Percentiles rank a stretch among this genome's conserved stretches.
These are phyloP conservation scores for Cordia subcordata DNA, from an alignment of 257 asterid species.

Conservation along the genomic window DNA sequence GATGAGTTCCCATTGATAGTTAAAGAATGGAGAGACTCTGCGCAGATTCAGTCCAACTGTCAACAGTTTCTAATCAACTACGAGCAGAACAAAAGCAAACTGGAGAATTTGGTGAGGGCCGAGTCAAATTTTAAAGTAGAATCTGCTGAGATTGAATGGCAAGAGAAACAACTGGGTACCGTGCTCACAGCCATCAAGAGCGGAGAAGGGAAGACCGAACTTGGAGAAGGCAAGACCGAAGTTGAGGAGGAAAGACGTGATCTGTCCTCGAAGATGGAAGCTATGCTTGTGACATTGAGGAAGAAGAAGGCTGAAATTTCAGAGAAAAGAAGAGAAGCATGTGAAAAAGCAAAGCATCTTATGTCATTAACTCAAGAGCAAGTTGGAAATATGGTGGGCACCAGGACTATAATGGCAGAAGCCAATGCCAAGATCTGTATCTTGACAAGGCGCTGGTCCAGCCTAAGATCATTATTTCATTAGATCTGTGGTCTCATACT, in stretches of 20 bases:
- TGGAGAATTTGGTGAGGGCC: not conserved
- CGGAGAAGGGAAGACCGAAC: not conserved
- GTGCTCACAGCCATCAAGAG: not conserved
- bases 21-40: slow-evolving; percentile 10
- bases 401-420: not conserved
- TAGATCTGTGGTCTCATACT: not conserved
- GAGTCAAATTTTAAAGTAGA: not conserved
- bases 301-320: slow-evolving; percentile 3
- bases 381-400: slow-evolving; percentile 3
- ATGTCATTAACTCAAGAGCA: slow-evolving; percentile 10
- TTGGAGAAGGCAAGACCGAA: not conserved
- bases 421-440: slow-evolving; percentile 3
- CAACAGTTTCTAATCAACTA: slow-evolving; percentile 6
- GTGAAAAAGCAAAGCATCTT: slow-evolving; percentile 3
- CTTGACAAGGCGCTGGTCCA: slow-evolving; percentile 7
- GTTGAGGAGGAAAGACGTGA: not conserved
- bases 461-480: not conserved
- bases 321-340: slow-evolving; percentile 4
- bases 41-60: slow-evolving; percentile 1
- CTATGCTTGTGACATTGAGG: not conserved
- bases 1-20: slow-evolving; percentile 12
- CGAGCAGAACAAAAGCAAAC: not conserved
- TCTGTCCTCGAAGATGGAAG: not conserved
- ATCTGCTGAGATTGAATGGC: not conserved
- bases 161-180: slow-evolving; percentile 2